phyloP scores from a whole-genome alignment of 2,329 filamentous ascomycete species.

The Aspergillus sp. region DNA sequence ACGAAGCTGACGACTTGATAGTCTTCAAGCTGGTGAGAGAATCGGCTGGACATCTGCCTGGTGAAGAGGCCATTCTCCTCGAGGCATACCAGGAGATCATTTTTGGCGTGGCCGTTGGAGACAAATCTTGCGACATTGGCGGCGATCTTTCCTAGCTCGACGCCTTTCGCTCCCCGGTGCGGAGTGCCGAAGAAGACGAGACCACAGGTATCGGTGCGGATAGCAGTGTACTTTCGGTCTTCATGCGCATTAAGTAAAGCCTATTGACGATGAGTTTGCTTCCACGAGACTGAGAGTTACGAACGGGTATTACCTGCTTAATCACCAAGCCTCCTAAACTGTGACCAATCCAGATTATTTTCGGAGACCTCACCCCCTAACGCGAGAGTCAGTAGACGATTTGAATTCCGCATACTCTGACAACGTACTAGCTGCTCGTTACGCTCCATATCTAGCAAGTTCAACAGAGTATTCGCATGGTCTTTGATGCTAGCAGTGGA shows the following conservation, averaged over 20 bases:
- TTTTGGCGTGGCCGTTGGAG: conserved; percentile 37
- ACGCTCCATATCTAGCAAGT: conserved; percentile 37
- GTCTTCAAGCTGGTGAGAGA: conserved; percentile 40
- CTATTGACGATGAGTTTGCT: conserved; percentile 17
- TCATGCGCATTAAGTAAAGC: conserved; percentile 41
- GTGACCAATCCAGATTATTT: conserved; percentile 38
- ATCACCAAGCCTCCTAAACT: conserved; percentile 39
- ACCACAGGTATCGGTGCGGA: conserved; percentile 37
- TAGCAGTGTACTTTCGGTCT: conserved; percentile 39
- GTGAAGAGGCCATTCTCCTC: conserved; percentile 39
- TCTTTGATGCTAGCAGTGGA: conserved; percentile 41
- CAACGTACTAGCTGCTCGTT: conserved; percentile 29
- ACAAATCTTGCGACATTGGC: conserved; percentile 38
- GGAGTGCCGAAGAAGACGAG: conserved; percentile 43
- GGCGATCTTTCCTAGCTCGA: conserved; percentile 39
- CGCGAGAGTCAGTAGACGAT: neutral
- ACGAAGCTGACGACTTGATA: conserved; percentile 42
- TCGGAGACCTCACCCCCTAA: conserved; percentile 30
- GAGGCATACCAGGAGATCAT: conserved; percentile 34
- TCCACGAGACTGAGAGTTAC: neutral
- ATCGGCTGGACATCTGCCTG: conserved; percentile 37
- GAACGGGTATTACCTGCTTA: conserved; percentile 30
- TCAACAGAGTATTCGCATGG: conserved; percentile 40
- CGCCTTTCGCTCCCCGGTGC: conserved; percentile 39
- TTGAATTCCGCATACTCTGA: neutral